A percentile compares a stretch with the other conserved stretches of the same genome.
phyloP scores from a whole-genome alignment of 2,329 filamentous ascomycete species.

The Pseudocercospora cruenta region DNA sequence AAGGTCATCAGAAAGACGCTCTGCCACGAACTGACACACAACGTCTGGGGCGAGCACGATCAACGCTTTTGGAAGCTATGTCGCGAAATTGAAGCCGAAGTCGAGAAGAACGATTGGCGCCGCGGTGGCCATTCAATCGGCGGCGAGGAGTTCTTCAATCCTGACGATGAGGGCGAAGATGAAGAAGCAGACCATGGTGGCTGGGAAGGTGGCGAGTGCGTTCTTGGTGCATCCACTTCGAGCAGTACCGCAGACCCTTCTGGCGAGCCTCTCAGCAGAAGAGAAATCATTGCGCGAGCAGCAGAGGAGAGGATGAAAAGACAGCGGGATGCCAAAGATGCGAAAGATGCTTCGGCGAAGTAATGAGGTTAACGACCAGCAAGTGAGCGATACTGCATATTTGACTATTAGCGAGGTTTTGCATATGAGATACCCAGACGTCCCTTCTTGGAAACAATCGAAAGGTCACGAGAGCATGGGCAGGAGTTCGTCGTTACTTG shows the following conservation, averaged over 20 bases:
- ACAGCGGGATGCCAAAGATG: constrained; percentile 43
- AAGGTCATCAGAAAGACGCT: constrained; percentile 87
- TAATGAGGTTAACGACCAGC: not conserved
- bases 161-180: constrained; percentile 41
- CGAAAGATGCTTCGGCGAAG: constrained; percentile 36
- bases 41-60: constrained; percentile 84
- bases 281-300: constrained; percentile 75
- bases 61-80: constrained; percentile 87
- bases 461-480: not conserved
- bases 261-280: constrained; percentile 61
- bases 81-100: constrained; percentile 83
- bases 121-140: constrained; percentile 68
- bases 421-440: constrained; percentile 5
- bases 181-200: constrained; percentile 69
- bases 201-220: constrained; percentile 79
- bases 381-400: not conserved
- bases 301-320: constrained; percentile 69
- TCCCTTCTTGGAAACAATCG: not conserved
- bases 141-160: constrained; percentile 62
- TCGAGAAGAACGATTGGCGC: constrained; percentile 78
- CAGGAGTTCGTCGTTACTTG: not conserved
- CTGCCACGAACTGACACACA: constrained; percentile 94
- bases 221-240: constrained; percentile 47
- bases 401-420: not conserved
- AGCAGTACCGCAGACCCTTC: constrained; percentile 27